Percentiles rank a stretch among this genome's conserved stretches.
Evolutionary conservation across 2,329 filamentous ascomycete genomes (phyloP).

Genomic region (Escovopsis sp.): DNA sequence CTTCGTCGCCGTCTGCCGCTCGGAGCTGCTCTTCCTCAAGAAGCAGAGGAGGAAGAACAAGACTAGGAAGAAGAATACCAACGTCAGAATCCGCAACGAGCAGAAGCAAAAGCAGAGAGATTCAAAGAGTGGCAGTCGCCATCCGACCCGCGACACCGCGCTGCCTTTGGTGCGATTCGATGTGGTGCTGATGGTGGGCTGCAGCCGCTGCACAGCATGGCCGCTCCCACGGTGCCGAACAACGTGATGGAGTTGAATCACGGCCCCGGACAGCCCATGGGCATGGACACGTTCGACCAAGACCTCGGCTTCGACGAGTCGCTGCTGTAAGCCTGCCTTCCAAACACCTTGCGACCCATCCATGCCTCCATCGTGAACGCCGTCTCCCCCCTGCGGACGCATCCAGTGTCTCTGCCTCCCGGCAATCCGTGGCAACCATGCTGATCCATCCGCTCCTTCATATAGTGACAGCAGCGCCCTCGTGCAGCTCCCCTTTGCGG

Average conservation of each 20-base stretch:
- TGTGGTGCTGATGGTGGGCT: conserved; percentile 16
- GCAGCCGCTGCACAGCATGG: conserved; percentile 28
- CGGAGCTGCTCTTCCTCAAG: neutral
- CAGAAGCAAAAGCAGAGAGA: neutral
- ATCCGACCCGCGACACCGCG: conserved; percentile 2
- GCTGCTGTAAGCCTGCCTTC: conserved; percentile 30
- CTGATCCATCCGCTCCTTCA: too few relatives aligned
- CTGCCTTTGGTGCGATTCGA: conserved; percentile 6
- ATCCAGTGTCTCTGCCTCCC: conserved; percentile 3
- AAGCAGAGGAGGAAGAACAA: neutral
- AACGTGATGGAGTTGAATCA: conserved; percentile 32
- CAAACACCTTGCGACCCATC: too few relatives aligned
- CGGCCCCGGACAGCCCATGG: conserved; percentile 21
- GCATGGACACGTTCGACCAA: conserved; percentile 36
- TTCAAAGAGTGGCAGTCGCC: neutral
- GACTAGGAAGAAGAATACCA: neutral
- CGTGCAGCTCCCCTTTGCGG: conserved; percentile 35
- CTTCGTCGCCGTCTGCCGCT: too few relatives aligned
- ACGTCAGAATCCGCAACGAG: neutral
- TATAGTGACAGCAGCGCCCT: conserved; percentile 21
- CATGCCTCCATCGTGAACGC: neutral
- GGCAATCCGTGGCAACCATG: too few relatives aligned
- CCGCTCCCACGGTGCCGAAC: conserved; percentile 23
- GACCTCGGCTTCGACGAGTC: conserved; percentile 41
- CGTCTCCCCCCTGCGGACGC: conserved; percentile 1